phyloP scores from a whole-genome alignment of 1,139 yeast genomes.

The Torulaspora globosa region DNA sequence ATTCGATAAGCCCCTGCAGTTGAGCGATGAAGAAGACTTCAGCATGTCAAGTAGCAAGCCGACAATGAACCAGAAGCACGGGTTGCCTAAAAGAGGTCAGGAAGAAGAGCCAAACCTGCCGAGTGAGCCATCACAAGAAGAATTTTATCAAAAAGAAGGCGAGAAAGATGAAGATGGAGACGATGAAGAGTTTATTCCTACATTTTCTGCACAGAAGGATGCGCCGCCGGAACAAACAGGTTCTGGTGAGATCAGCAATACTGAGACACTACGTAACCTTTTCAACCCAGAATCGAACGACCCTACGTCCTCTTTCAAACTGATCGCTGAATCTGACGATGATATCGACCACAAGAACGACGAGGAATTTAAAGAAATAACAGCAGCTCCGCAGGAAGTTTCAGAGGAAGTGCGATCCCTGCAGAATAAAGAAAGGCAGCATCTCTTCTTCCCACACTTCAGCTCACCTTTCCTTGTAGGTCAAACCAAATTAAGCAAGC shows the following conservation, averaged over 20 bases:
- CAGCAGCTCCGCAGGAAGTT: constrained; percentile 8
- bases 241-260: constrained; percentile 39
- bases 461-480: constrained; percentile 84
- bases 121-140: neutral
- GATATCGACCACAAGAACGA: constrained; percentile 39
- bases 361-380: constrained; percentile 11
- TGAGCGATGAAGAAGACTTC: constrained; percentile 47
- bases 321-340: constrained; percentile 38
- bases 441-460: constrained; percentile 71
- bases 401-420: constrained; percentile 15
- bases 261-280: constrained; percentile 60
- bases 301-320: constrained; percentile 31
- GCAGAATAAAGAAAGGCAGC: constrained; percentile 29
- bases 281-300: constrained; percentile 51
- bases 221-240: constrained; percentile 11
- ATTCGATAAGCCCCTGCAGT: constrained; percentile 57
- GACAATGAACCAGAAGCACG: neutral
- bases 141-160: neutral
- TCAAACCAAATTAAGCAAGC: constrained; percentile 69
- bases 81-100: neutral
- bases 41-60: constrained; percentile 10
- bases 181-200: constrained; percentile 52
- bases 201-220: constrained; percentile 41
- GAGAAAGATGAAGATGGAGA: constrained; percentile 18
- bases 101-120: neutral